A percentile compares a stretch with the other conserved stretches of the same genome.
Conservation (phyloP, 139 green algal species). For the Chlamydomonas applanata region DNA sequence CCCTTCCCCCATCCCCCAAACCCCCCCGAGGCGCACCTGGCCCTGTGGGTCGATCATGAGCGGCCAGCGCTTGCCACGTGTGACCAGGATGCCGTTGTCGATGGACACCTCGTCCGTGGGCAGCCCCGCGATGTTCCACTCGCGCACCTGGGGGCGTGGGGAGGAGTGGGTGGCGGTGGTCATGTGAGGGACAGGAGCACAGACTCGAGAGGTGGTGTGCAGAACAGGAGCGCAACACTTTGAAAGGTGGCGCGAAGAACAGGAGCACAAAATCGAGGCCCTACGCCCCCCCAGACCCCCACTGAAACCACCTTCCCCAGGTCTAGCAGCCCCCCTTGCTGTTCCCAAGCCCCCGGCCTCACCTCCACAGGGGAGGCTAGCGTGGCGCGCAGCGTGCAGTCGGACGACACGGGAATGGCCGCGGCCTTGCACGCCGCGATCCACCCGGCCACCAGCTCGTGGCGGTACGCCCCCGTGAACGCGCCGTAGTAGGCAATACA, state of each 20-base stretch:
- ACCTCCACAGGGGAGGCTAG: conserved; percentile 71
- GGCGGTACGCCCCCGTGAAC: conserved; percentile 79
- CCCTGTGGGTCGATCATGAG: conserved; percentile 88
- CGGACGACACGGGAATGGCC: conserved; percentile 56
- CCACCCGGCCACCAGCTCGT: conserved; percentile 62
- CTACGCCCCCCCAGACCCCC: background rate
- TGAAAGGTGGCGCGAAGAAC: no score
- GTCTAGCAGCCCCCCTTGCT: no score
- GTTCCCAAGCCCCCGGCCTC: no score
- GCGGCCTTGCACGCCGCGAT: conserved; percentile 47
- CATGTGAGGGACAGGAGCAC: background rate
- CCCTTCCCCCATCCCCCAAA: background rate
- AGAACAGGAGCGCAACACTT: no score
- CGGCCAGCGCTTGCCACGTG: conserved; percentile 74
- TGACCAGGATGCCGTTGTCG: conserved; percentile 84
- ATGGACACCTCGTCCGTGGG: conserved; percentile 75
- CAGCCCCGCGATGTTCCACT: conserved; percentile 80
- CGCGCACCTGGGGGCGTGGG: conserved; percentile 51
- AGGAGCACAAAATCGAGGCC: no score
- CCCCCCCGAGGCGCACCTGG: background rate
- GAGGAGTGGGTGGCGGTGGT: background rate
- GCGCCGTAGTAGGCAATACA: conserved; percentile 82
- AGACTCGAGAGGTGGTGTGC: no score
- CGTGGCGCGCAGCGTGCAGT: conserved; percentile 54
- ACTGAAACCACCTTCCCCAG: no score